These are phyloP conservation scores for Avena atlantica DNA, from an alignment of 176 grass and related monocot species.

Conservation along the genomic window DNA sequence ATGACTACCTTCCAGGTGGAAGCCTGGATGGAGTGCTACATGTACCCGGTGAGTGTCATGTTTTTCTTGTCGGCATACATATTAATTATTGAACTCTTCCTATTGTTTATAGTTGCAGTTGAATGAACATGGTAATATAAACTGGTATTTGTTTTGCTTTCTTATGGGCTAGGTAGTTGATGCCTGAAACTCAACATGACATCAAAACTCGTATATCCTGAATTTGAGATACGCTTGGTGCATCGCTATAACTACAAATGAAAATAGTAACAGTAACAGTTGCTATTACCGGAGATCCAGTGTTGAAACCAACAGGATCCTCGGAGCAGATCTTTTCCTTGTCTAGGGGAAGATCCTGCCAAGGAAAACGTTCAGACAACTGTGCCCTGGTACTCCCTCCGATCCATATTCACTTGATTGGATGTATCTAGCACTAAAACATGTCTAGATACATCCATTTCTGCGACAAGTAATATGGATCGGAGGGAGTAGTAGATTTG, in stretches of 20 bases:
- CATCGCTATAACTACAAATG: background rate
- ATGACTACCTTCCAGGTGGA: slow-evolving; percentile 96
- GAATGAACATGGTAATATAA: slow-evolving; percentile 3
- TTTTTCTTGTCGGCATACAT: background rate
- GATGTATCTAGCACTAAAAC: too few species aligned
- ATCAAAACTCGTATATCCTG: slow-evolving; percentile 10
- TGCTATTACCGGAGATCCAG: background rate
- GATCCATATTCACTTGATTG: too few species aligned
- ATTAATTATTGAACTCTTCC: background rate
- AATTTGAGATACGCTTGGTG: slow-evolving; percentile 4
- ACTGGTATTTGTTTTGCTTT: slow-evolving; percentile 20
- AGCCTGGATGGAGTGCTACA: slow-evolving; percentile 97
- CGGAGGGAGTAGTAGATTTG: background rate
- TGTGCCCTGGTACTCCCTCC: background rate
- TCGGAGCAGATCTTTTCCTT: background rate
- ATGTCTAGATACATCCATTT: too few species aligned
- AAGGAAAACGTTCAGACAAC: background rate
- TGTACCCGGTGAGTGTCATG: slow-evolving; percentile 75
- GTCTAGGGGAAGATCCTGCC: background rate
- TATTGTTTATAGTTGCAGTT: slow-evolving; percentile 5
- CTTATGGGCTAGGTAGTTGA: slow-evolving; percentile 3
- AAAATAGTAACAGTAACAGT: slow-evolving; percentile 19
- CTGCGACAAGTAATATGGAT: too few species aligned
- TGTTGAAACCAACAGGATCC: background rate
- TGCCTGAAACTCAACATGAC: background rate